Base-by-base conservation (phyloP, 2,329 filamentous ascomycete species). In the Emergomyces africanus region DNA sequence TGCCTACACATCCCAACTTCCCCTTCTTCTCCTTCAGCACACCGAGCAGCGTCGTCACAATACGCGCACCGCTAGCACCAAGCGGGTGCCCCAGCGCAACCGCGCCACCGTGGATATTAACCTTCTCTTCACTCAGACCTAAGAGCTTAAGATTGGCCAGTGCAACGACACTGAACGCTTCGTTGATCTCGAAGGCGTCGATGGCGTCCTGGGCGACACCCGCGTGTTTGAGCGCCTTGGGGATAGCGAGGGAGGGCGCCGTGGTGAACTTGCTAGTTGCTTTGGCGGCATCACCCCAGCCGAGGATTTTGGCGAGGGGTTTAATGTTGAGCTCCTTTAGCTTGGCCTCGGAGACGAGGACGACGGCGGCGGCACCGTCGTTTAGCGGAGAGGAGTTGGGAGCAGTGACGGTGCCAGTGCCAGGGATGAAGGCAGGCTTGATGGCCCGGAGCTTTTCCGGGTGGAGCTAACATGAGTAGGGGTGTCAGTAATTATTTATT, bases 131-230 rank as follows among this genome's bases (percentile, higher is more conserved):
- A 64, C 80, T 79, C 60, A 99, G 78, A 62, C 80, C 81, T 46
- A 99, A 84, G 59, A 97, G 75, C 83, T 99, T 96, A 78, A 96
- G 85, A 80, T 99, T 99, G 66, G 94, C 91, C 57, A 99, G 82
- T 44, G 94, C 90, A 64, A 99, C 94, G 55, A 96, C 94, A 63
- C 89, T 94, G 81, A 99, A 99, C 48, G 94, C 94, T 81, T 99
- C 94, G 80, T 99, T 99, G 81, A 99, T 96, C 81, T 99, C 94
- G 75, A 94, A 99, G 67, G 85, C 94, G 70, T 97, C 92, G 60
- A 99, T 81, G 61, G 89, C 81, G 64, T 86, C 83, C 66, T 85
- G 81, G 60, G 84, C 82, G 63, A 99, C 78, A 63, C 89, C 88
- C 62, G 94, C 94, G 77, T 99, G 92, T 81, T 92, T 90, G 70